Conservation (phyloP, 2,329 filamentous ascomycete species). For the Elsinoe batatas region DNA sequence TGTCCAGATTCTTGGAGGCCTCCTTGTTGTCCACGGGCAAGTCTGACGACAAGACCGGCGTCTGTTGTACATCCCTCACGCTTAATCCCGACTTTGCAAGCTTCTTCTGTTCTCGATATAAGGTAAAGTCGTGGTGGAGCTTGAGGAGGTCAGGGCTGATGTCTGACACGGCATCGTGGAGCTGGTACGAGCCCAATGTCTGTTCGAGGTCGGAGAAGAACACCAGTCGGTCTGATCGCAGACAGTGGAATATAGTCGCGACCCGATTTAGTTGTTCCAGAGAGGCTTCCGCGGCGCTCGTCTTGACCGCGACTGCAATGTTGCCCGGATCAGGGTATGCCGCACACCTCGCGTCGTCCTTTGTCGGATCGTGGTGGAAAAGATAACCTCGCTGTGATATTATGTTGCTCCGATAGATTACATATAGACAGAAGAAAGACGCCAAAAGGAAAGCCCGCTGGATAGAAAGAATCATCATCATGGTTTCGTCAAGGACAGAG, state of each 20-base stretch:
- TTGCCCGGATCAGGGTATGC: constrained; percentile 13
- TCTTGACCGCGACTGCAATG: constrained; percentile 12
- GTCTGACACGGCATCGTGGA: constrained; percentile 42
- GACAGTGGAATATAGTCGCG: constrained; percentile 11
- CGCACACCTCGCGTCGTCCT: constrained; percentile 9
- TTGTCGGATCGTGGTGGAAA: constrained; percentile 8
- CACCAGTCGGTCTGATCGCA: constrained; percentile 27
- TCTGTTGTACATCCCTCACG: constrained; percentile 15
- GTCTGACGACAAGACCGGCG: constrained; percentile 10
- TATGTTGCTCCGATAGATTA: constrained; percentile 9
- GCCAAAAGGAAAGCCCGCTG: constrained; percentile 8
- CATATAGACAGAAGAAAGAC: constrained; percentile 9
- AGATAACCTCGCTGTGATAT: constrained; percentile 7
- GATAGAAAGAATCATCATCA: constrained; percentile 11
- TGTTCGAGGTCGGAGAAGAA: constrained; percentile 52
- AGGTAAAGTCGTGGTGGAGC: constrained; percentile 19
- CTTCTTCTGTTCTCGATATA: constrained; percentile 19
- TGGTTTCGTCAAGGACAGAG: constrained; percentile 7
- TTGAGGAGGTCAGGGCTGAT: constrained; percentile 22
- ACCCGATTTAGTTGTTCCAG: constrained; percentile 10
- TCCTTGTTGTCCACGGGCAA: neutral
- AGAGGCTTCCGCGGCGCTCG: constrained; percentile 6
- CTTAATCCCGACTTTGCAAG: constrained; percentile 13
- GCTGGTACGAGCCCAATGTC: constrained; percentile 39
- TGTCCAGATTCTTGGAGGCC: constrained; percentile 30